phyloP scores from a whole-genome alignment of 345 rosid species.

The Eucalyptus regnans region DNA sequence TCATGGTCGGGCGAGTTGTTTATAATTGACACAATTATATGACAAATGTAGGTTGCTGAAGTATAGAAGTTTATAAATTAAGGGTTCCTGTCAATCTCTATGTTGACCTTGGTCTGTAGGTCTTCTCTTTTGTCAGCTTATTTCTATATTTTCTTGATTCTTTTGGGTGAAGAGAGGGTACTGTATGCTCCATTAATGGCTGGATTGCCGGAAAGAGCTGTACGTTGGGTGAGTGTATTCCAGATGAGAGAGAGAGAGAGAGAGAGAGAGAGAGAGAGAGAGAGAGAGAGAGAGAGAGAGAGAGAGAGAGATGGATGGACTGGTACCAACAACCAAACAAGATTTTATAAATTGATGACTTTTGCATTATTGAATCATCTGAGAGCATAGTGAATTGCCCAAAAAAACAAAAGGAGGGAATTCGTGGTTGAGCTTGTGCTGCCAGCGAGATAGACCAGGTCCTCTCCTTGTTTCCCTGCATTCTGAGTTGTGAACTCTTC shows the following conservation, averaged over 20 bases:
- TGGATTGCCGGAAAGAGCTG: not conserved
- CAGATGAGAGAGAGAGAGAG: not conserved
- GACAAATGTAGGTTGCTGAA: not conserved
- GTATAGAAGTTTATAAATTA: not conserved
- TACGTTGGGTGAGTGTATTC: not conserved
- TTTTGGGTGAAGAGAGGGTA: not conserved
- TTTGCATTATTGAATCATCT: not conserved
- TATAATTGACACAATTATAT: not conserved
- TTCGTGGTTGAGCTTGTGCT: not conserved
- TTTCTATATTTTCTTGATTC: not conserved
- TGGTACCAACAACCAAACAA: not conserved
- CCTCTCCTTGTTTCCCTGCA: not conserved
- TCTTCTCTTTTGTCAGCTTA: not conserved
- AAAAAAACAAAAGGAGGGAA: not conserved
- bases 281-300: not conserved
- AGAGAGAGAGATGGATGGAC: not conserved
- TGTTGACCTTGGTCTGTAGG: not conserved
- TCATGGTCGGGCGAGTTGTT: not conserved
- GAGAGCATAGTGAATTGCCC: not conserved
- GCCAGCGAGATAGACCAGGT: not conserved
- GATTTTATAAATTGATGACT: not conserved
- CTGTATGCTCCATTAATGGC: not conserved
- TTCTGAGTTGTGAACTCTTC: not conserved
- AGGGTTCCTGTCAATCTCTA: not conserved
- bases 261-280: not conserved